Base-by-base conservation (phyloP, 2,329 filamentous ascomycete species). In the Penicillium sp. region DNA sequence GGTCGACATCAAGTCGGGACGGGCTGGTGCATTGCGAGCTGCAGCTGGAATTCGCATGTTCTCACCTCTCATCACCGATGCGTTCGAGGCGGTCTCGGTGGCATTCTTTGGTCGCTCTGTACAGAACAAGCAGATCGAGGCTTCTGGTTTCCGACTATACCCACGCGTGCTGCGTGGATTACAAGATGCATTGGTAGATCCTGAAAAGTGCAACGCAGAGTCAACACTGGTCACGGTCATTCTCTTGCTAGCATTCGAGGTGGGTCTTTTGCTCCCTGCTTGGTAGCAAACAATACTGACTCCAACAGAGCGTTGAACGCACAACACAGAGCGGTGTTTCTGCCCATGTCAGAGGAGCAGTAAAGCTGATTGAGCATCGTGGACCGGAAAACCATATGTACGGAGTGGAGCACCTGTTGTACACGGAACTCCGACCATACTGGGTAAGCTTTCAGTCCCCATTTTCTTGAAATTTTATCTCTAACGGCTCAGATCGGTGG, bases 31-130 rank as follows among this genome's bases (percentile, higher is more conserved):
- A 14, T 47, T 75, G 16, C 68, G 73, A 32, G 67, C 68, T 11
- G 73, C 71, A 4, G 73, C 72, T 0, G 67, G 62, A 13, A 74
- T 75, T 43, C 70, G 73, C 46, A 74, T 75, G 71, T 75, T 74
- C 36, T 74, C 72, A 0, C 71, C 73, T 2, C 62, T 75, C 11
- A 67, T 75, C 9, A 61, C 61, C 2, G 71, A 72, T 48, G 72
- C 72, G 0, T 74, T 72, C 47, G 67, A 73, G 43, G 68, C 71
- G 8, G 73, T 75, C 1, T 72, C 72, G 2, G 60, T 72, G n/a
- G 69, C 70, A 0, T 75, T 74, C 39, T 74, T 72, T 57, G 73
- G 73, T n/a, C 66, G 71, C 6, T 70, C 67, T 14, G 57, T 73
- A 14, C 66, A 70, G 47, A 66, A 74, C 39, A 67, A 67, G 43